Conservation (phyloP, 2,329 filamentous ascomycete species). For the Epichloe aotearoae region DNA sequence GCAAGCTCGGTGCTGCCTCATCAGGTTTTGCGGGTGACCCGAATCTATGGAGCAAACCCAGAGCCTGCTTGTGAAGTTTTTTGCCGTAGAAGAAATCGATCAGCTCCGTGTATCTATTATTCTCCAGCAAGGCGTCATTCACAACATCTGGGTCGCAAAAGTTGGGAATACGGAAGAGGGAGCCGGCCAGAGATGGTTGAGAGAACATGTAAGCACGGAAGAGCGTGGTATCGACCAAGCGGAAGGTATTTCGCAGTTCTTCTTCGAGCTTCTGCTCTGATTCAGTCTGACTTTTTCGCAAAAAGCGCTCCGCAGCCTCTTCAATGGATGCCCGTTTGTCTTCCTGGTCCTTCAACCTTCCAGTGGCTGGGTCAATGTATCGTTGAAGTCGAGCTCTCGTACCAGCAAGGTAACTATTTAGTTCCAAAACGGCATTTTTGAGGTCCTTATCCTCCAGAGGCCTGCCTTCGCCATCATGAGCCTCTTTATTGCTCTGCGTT, state of each 20-base stretch:
- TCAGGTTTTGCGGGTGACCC: slow-evolving; percentile 46
- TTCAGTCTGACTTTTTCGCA: slow-evolving; percentile 33
- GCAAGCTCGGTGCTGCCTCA: slow-evolving; percentile 43
- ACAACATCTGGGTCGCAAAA: slow-evolving; percentile 95
- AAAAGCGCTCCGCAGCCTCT: slow-evolving; percentile 41
- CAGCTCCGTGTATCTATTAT: slow-evolving; percentile 77
- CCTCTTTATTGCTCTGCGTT: slow-evolving; percentile 35
- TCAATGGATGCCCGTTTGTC: slow-evolving; percentile 31
- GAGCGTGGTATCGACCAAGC: slow-evolving; percentile 81
- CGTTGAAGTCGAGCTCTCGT: slow-evolving; percentile 56
- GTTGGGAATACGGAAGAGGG: slow-evolving; percentile 89
- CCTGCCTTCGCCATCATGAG: slow-evolving; percentile 29
- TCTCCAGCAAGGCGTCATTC: slow-evolving; percentile 81
- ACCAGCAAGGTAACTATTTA: slow-evolving; percentile 80
- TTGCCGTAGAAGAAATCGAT: slow-evolving; percentile 98
- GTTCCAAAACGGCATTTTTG: slow-evolving; percentile 63
- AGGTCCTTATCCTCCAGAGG: slow-evolving; percentile 70
- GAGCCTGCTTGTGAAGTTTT: slow-evolving; percentile 74
- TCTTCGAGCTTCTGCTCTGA: slow-evolving; percentile 51
- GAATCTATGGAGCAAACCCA: slow-evolving; percentile 72
- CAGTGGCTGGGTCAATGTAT: slow-evolving; percentile 48
- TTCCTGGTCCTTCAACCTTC: slow-evolving; percentile 41
- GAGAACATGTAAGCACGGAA: slow-evolving; percentile 95
- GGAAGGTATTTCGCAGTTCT: slow-evolving; percentile 63
- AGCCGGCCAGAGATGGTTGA: slow-evolving; percentile 68